Evolutionary conservation across 805 yeast species (phyloP), one percentile per base, ranked within the genome.

Genomic region (Cyberlindnera subsufficiens): DNA sequence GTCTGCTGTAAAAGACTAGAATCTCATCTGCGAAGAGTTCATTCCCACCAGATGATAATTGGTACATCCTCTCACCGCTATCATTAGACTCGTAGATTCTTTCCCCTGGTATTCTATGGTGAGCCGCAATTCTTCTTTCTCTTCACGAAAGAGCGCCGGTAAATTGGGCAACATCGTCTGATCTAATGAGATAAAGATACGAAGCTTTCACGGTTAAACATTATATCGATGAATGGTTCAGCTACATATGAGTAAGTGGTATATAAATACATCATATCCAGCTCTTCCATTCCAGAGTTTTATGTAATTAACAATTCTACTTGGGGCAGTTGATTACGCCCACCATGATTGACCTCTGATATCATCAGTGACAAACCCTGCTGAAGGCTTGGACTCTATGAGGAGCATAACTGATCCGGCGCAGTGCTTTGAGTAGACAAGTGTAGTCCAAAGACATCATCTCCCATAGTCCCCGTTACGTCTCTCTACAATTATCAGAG

Each of bases 341-440:
- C 78, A 76, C 76, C 78, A 74, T 1, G 47, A 37, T 53, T 79
- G 84, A 6, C 80, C 80, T 22, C 82, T 60, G 9, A 76, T 42
- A 51, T 79, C 85, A 2, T 84, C 85, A 0, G 84, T 78, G 27
- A 68, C 62, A 8, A 79, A 60, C 1, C 78, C 70, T 0, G 75
- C 55, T 9, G 45, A 43, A 13, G 39, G 32, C 1, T 40, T 35
- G 14, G 58, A 58, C 45, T 73, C 74, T 2, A 79, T 43, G 25
- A 79, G 63, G 43, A 74, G 72, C 79, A 78, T 75, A 3, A 68
- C 65, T 4, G 81, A 67, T 4, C 84, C 85, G 11, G 81, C 77
- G 52, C 85, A 79, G 50, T 79, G 86, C 51, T 77, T 68, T 0
- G 79, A 69, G 6, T 69, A 69, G 3, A 79, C 63, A 22, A 72